A percentile compares a stretch with the other conserved stretches of the same genome.
These are phyloP conservation scores for Carallia brachiata DNA, from an alignment of 345 rosid species.

Conservation along the genomic window DNA sequence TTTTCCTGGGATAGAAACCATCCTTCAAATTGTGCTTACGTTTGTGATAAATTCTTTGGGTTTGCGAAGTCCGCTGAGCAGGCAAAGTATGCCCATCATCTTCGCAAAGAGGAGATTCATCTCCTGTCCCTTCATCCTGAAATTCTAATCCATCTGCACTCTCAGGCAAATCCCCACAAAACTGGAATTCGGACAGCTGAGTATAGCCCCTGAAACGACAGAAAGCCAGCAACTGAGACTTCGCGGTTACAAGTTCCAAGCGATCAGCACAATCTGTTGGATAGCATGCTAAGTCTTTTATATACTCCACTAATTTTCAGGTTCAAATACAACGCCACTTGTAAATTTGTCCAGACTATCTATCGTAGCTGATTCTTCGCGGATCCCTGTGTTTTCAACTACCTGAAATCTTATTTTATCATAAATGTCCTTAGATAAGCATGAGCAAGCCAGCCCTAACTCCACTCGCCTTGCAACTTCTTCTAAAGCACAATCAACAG, in stretches of 20 bases:
- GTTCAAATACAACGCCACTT: conserved; percentile 37
- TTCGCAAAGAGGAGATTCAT: conserved; percentile 7
- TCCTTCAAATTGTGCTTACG: conserved; percentile 75
- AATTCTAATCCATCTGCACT: conserved; percentile 20
- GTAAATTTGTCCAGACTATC: conserved; percentile 31
- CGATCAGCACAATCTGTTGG: conserved; percentile 46
- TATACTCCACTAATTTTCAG: conserved; percentile 45
- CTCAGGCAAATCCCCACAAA: conserved; percentile 37
- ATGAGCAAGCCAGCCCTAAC: conserved; percentile 56
- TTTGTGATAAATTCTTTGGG: conserved; percentile 38
- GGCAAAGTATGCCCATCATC: conserved; percentile 27
- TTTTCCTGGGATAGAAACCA: conserved; percentile 40
- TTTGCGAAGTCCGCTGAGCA: conserved; percentile 20
- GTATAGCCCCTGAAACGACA: conserved; percentile 48
- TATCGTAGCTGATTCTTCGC: conserved; percentile 35
- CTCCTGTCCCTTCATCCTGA: conserved; percentile 24
- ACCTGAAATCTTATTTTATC: conserved; percentile 43
- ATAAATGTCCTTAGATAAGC: conserved; percentile 38
- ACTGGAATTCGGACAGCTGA: conserved; percentile 48
- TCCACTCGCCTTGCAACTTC: conserved; percentile 60
- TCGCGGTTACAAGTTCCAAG: conserved; percentile 53
- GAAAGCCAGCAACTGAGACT: conserved; percentile 55
- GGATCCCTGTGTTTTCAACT: conserved; percentile 60
- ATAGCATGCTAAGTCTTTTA: conserved; percentile 53
- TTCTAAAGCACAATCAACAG: conserved; percentile 60